Percentiles rank a stretch among this genome's conserved stretches.
phyloP scores from a whole-genome alignment of 1,139 yeast species.

The Hyphopichia wangnamkhiaoensis region DNA sequence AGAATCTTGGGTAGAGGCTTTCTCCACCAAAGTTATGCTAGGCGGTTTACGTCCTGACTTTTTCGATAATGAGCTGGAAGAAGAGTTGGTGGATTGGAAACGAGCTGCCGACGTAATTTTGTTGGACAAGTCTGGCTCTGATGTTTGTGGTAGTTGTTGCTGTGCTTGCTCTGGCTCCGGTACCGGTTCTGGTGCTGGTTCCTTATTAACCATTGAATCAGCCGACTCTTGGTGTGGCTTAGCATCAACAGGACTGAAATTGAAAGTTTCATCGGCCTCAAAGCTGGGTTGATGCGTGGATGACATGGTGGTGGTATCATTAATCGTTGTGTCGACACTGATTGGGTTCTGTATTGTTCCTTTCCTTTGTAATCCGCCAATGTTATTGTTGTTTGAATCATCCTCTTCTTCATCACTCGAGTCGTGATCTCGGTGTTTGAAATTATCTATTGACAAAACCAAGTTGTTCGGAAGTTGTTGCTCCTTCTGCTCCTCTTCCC shows the following conservation, averaged over 20 bases:
- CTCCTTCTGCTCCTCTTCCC: background rate
- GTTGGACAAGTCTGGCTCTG: too few species aligned
- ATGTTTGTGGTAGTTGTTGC: too few species aligned
- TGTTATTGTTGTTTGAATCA: background rate
- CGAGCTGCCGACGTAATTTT: too few species aligned
- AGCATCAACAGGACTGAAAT: constrained; percentile 4
- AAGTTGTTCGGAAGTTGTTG: constrained; percentile 18
- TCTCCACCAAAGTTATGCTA: background rate
- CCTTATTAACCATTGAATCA: too few species aligned
- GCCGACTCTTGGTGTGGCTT: too few species aligned
- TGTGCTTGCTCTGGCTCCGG: too few species aligned
- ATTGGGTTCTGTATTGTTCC: constrained; percentile 1
- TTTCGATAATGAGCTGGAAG: background rate
- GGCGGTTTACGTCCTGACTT: background rate
- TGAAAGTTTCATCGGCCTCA: constrained; percentile 4
- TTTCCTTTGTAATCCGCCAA: background rate
- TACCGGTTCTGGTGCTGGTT: too few species aligned
- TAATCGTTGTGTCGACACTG: constrained; percentile 2
- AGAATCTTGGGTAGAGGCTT: background rate
- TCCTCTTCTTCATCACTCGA: constrained; percentile 20
- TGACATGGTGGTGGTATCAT: background rate
- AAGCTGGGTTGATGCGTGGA: background rate
- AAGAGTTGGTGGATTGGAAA: constrained; percentile 1
- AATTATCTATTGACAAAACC: constrained; percentile 39
- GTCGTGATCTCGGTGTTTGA: constrained; percentile 17